Base-by-base conservation (phyloP, 78 protist species). In the Dictyostelium brefeldianum region DNA sequence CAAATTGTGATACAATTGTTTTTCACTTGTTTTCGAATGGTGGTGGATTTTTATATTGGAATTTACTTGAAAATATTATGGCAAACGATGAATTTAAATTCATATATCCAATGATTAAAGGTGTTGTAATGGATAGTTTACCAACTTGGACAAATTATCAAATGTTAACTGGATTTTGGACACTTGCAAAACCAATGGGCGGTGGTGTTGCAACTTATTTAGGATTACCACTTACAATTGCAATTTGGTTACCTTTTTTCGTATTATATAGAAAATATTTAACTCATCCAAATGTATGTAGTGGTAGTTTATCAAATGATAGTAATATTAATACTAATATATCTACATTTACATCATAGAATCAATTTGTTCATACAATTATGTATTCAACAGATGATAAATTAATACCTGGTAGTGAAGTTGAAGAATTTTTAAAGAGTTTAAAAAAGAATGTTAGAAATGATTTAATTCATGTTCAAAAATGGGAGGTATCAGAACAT, bases 41-140 rank as follows among this genome's bases (percentile, higher is more conserved):
- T 29, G 90, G 90, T 82, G 90, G 90, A 29, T 82, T 82, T 31
- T 70, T 65, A 27, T 82, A 82, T 73, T 67, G 56, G 71, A 46
- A 70, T 29, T 18, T 82, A 0, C 51, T 69, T 11, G 43, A 82
- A 50, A 22, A 67, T 12, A 82, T 82, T 3, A 9, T 53, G 25
- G 54, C 22, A 10, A 81, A 56, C 9, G 41, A 82, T n/a, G 91
- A 83, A 54, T 83, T 29, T 65, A 53, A 83, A 83, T 65, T 41
- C 41, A 18, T 83, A n/a, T 73, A 73, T 73, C 65, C 78, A 71
- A 53, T 31, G 29, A 83, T 83, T 10, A 83, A 71, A 53, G 91
- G 91, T n/a, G 65, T 43, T 4, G 81, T 83, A 48, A 51, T 83
- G 31, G 91, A 83, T 83, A 83, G 91, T 83, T 73, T 83, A 73